Evolutionary conservation across 2,329 filamentous ascomycete genomes (phyloP), one percentile per base, ranked within the genome.

Genomic region (Paraphaeosphaeria sporulosa): DNA sequence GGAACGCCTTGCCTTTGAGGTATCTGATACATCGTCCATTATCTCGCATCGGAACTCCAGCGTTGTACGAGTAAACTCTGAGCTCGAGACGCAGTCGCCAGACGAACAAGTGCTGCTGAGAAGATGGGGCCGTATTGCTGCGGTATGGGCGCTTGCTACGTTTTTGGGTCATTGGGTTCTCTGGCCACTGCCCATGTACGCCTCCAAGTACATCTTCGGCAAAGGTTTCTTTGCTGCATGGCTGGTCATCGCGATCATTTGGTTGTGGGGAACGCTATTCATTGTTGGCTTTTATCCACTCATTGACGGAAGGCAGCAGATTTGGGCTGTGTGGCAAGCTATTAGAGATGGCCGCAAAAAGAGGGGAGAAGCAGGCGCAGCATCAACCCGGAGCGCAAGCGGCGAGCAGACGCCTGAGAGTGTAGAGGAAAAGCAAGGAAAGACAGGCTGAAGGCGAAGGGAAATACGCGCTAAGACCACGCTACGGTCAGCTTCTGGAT

Each of bases 131-230:
- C 73, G 73, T 0, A 80, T 83, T 51, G 81, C 81, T 0, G 76
- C 80, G 0, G 71, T 79, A 8, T 84, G 83, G 83, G 77, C 82
- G 0, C 62, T 77, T 0, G 82, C 82, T 0, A 85, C 83, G 0
- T 85, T 85, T 55, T 57, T 85, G 0, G 83, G 83, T 0, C 83
- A 85, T 55, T 85, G 82, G 82, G 82, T 86, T 1, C 60, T 86
- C 2, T 86, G 83, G 83, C 84, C 84, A 0, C 71, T 86, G 47
- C 83, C 83, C 0, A 86, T 86, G 83, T 86, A 86, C 63, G 84
- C 79, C 0, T 78, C 82, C 0, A 78, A 79, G 9, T 85, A 85
- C 57, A 71, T 85, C 0, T 85, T 85, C 62, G 74, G 75, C 1
- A 80, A 81, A 57, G 71, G 70, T 2, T 86, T 86, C 61, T 86